Conservation (phyloP, 2,329 filamentous ascomycete genomes). For the Metarhizium humberi region DNA sequence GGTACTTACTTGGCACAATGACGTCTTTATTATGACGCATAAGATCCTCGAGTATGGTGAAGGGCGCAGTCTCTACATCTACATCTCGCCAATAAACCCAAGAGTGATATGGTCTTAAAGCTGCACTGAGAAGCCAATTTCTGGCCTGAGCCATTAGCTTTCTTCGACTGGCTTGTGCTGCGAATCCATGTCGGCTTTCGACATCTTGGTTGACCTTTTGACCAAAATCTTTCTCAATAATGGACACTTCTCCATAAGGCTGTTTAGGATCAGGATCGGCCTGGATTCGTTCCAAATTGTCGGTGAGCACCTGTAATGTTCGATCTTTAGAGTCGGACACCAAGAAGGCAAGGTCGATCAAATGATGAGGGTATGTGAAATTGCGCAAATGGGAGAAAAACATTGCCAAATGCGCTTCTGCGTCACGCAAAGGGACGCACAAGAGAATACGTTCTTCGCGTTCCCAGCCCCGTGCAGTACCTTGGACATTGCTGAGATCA, state of each 20-base stretch:
- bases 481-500: slow-evolving; percentile 84
- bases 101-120: slow-evolving; percentile 86
- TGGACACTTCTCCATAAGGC: slow-evolving; percentile 90
- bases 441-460: slow-evolving; percentile 90
- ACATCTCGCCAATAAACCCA: slow-evolving; percentile 99
- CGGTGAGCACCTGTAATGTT: slow-evolving; percentile 66
- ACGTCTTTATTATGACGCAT: slow-evolving; percentile 99
- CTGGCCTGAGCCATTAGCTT: slow-evolving; percentile 97
- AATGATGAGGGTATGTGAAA: slow-evolving; percentile 91
- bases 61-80: slow-evolving; percentile 93
- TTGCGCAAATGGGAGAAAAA: slow-evolving; percentile 98
- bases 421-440: slow-evolving; percentile 89
- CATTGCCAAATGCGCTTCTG: slow-evolving; percentile 86
- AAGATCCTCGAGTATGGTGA: slow-evolving; percentile 91
- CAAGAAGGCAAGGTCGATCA: slow-evolving; percentile 92
- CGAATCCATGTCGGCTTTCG: slow-evolving; percentile 94
- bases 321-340: slow-evolving; percentile 96
- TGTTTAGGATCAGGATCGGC: slow-evolving; percentile 68
- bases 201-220: slow-evolving; percentile 97
- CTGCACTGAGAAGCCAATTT: slow-evolving; percentile 93
- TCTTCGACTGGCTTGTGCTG: slow-evolving; percentile 82
- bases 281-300: slow-evolving; percentile 72
- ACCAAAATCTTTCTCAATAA: slow-evolving; percentile 98
- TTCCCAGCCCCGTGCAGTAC: slow-evolving; percentile 90
- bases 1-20: slow-evolving; percentile 84